phyloP scores from a whole-genome alignment of 2,329 filamentous ascomycete genomes.

The Pestalotiopsis sp. region DNA sequence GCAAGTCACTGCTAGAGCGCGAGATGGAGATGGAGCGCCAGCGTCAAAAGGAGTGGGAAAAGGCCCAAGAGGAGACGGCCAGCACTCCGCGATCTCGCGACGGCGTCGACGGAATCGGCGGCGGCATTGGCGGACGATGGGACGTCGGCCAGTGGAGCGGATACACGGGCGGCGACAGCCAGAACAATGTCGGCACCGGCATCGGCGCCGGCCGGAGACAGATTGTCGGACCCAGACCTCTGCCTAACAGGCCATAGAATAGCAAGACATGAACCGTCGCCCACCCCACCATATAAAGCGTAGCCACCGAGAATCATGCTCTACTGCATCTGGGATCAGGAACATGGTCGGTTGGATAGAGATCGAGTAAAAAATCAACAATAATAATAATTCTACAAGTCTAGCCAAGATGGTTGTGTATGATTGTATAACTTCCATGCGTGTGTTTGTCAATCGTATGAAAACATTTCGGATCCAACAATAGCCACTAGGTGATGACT shows the following conservation, averaged over 20 bases:
- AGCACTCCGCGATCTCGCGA: constrained; percentile 54
- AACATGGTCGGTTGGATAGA: neutral
- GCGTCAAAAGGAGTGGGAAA: constrained; percentile 80
- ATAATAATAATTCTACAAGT: neutral
- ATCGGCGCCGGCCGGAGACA: constrained; percentile 74
- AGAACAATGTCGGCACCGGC: constrained; percentile 68
- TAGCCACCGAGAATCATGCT: neutral
- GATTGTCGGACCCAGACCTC: constrained; percentile 77
- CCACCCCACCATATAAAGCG: neutral
- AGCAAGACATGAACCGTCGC: neutral
- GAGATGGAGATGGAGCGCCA: constrained; percentile 82
- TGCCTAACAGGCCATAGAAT: constrained; percentile 48
- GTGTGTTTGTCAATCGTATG: too few species aligned
- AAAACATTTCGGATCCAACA: too few species aligned
- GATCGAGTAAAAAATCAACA: neutral
- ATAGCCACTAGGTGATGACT: too few species aligned
- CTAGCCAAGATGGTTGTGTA: neutral
- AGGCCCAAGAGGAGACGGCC: constrained; percentile 68
- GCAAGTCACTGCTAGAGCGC: constrained; percentile 73
- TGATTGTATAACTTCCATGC: too few species aligned
- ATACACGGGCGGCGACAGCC: constrained; percentile 74
- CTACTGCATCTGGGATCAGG: neutral
- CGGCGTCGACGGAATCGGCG: constrained; percentile 64
- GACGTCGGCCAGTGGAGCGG: constrained; percentile 77
- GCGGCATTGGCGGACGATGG: constrained; percentile 71